Percentiles rank a stretch among this genome's conserved stretches.
These are phyloP conservation scores for Citrus inodora DNA, from an alignment of 345 rosid genomes.

Conservation along the genomic window DNA sequence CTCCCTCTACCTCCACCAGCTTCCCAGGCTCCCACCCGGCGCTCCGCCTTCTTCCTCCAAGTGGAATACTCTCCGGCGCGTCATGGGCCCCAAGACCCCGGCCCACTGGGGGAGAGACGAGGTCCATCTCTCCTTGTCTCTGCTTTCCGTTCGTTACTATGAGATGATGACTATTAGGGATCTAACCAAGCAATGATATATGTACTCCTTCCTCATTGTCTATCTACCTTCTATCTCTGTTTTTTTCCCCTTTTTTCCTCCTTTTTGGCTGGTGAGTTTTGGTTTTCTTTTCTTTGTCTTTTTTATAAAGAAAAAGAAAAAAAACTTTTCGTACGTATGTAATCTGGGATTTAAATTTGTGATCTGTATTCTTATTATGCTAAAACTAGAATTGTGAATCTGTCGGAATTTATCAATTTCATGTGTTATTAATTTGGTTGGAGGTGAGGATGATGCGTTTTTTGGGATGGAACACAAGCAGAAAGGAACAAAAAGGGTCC, in stretches of 20 bases:
- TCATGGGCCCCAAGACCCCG: slow-evolving; percentile 48
- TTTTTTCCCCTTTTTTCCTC: neutral
- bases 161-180: slow-evolving; percentile 78
- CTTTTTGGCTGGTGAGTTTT: slow-evolving; percentile 18
- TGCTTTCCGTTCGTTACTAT: slow-evolving; percentile 77
- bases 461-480: neutral
- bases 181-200: slow-evolving; percentile 9
- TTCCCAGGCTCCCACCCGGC: slow-evolving; percentile 49
- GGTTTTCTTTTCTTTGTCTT: neutral
- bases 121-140: slow-evolving; percentile 73
- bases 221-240: too few relatives aligned
- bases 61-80: slow-evolving; percentile 40
- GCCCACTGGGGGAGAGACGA: slow-evolving; percentile 81
- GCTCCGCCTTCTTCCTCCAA: slow-evolving; percentile 26
- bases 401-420: neutral
- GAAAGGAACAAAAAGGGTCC: neutral
- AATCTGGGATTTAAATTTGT: slow-evolving; percentile 9
- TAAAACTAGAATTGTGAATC: slow-evolving; percentile 2
- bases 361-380: slow-evolving; percentile 9
- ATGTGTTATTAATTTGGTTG: too few relatives aligned
- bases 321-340: neutral
- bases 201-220: neutral
- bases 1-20: slow-evolving; percentile 67
- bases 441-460: neutral
- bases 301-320: too few relatives aligned